Conservation (phyloP, 139 green algal species). For the Eudorina sp. region DNA sequence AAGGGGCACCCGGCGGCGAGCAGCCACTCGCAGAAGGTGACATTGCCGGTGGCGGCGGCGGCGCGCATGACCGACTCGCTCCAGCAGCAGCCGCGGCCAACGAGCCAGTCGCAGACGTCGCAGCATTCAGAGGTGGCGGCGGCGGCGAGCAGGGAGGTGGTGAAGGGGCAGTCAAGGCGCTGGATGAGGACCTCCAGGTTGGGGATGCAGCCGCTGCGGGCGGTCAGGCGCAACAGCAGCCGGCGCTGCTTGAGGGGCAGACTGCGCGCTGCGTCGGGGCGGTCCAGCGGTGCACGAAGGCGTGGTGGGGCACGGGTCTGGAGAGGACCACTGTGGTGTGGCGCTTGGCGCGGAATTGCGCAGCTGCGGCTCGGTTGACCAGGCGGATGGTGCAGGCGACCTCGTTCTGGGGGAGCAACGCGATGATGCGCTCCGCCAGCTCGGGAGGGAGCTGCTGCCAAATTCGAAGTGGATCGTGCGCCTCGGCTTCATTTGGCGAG, state of each 20-base stretch:
- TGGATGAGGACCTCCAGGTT: background rate
- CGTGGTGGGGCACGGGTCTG: background rate
- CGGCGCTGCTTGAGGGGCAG: background rate
- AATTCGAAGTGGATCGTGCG: background rate
- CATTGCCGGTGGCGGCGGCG: background rate
- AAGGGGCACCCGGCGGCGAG: background rate
- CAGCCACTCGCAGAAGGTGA: background rate
- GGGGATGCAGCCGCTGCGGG: background rate
- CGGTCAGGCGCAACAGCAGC: constrained; percentile 13
- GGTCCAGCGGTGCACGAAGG: background rate
- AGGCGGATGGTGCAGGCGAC: background rate
- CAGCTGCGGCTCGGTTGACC: background rate
- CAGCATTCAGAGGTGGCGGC: background rate
- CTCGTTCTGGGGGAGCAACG: background rate
- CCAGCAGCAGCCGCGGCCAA: background rate
- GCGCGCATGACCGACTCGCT: background rate
- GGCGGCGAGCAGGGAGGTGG: background rate
- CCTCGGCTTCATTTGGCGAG: too few species aligned
- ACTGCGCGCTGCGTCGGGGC: background rate
- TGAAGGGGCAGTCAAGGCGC: background rate
- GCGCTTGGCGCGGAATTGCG: background rate
- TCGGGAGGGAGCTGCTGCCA: constrained; percentile 3
- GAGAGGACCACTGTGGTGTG: background rate
- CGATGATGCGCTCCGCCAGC: background rate
- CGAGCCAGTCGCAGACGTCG: background rate